Conservation (phyloP, 2,329 filamentous ascomycete genomes). For the Coniochaeta sp. region DNA sequence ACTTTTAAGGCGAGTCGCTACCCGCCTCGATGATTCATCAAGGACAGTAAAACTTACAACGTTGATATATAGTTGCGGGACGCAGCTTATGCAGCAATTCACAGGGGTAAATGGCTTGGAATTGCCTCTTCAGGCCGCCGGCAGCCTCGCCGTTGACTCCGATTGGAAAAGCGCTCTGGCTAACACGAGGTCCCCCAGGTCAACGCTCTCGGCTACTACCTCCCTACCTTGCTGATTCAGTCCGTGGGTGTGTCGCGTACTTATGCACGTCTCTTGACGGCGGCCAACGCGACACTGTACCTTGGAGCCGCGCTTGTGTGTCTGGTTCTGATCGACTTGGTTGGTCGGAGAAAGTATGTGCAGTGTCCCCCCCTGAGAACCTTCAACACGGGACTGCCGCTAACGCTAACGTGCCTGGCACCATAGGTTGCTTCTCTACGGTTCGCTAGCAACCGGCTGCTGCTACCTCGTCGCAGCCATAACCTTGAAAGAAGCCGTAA, state of each 20-base stretch:
- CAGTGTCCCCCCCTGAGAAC: neutral
- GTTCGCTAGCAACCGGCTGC: slow-evolving; percentile 23
- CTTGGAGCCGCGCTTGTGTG: slow-evolving; percentile 26
- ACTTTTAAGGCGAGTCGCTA: slow-evolving; percentile 16
- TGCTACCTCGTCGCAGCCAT: slow-evolving; percentile 30
- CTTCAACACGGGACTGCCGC: too few species aligned
- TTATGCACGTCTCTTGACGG: slow-evolving; percentile 46
- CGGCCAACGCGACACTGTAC: slow-evolving; percentile 37
- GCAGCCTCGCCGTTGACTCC: neutral
- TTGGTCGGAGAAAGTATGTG: slow-evolving; percentile 29
- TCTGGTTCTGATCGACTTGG: slow-evolving; percentile 29
- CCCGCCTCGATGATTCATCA: neutral
- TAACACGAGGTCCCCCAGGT: slow-evolving; percentile 17
- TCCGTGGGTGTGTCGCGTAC: slow-evolving; percentile 46
- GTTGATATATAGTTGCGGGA: slow-evolving; percentile 28
- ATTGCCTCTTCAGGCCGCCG: neutral
- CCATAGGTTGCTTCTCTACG: slow-evolving; percentile 29
- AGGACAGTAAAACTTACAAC: neutral
- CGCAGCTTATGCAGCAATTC: slow-evolving; percentile 38
- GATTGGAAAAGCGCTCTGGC: neutral
- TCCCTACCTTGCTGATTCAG: slow-evolving; percentile 48
- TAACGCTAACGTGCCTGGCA: neutral
- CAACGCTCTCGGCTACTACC: slow-evolving; percentile 33
- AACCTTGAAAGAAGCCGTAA: slow-evolving; percentile 21
- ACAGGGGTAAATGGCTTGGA: slow-evolving; percentile 19